A percentile compares a stretch with the other conserved stretches of the same genome.
phyloP scores from a whole-genome alignment of 169 alveolate species.

The Cryptosporidium sp. region DNA sequence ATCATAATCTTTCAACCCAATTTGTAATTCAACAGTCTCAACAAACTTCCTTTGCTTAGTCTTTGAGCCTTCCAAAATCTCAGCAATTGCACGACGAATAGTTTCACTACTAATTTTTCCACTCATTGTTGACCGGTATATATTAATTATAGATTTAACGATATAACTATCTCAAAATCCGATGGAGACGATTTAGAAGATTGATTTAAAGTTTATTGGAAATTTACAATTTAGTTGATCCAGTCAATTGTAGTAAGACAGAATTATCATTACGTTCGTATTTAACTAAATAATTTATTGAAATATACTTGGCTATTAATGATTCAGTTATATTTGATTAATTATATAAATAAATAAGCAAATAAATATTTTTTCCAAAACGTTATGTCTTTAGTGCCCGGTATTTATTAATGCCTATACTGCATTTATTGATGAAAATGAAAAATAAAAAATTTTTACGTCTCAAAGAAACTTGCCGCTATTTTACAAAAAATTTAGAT shows the following conservation, averaged over 20 bases:
- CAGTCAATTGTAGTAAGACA: slow-evolving; percentile 3
- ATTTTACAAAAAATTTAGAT: neutral
- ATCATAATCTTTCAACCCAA: slow-evolving; percentile 99
- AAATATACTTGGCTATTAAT: neutral
- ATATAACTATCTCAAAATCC: neutral
- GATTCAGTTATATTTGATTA: too few species aligned
- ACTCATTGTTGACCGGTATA: slow-evolving; percentile 19
- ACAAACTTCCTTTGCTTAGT: slow-evolving; percentile 94
- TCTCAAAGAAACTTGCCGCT: slow-evolving; percentile 7
- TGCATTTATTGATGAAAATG: neutral
- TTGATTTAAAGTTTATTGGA: neutral
- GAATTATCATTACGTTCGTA: neutral
- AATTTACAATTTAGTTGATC: neutral
- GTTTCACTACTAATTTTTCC: slow-evolving; percentile 64
- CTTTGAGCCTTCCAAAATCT: slow-evolving; percentile 93
- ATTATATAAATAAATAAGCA: too few species aligned
- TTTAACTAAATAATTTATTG: too few species aligned
- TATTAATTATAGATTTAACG: neutral
- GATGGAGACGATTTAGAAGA: neutral
- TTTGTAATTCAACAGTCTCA: slow-evolving; percentile 99
- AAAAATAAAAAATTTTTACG: neutral
- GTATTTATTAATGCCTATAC: neutral
- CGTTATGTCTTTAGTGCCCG: neutral
- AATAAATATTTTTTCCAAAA: too few species aligned
- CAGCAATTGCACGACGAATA: slow-evolving; percentile 88